Evolutionary conservation across 2,329 filamentous ascomycete genomes (phyloP), one percentile per base, ranked within the genome.

Genomic region (Rachicladosporium sp.): DNA sequence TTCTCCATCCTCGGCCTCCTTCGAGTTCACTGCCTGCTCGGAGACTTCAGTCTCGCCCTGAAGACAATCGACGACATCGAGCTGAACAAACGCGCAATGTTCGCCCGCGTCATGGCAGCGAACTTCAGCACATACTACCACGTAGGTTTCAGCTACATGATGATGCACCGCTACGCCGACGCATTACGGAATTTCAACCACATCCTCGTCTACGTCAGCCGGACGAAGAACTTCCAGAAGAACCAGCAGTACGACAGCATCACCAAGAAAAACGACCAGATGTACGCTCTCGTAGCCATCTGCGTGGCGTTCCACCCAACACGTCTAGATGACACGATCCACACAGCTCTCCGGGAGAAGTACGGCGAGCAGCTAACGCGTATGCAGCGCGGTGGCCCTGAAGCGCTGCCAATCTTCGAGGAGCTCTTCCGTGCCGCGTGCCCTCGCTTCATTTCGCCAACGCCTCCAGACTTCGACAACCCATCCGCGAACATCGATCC

Each of bases 91-190:
- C 96, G 96, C 74, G 88, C 91, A 65, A 96, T 96, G 85, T 98
- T 98, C 63, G 89, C 91, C 47, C 85, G 91, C 51, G 91, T 98
- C 63, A 96, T 98, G 91, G 89, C 91, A 40, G 91, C 91, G 43
- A 91, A 98, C 73, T 96, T 96, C 71, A 95, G 89, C 52, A 98
- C 91, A 50, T 98, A 96, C 78, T 98, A 98, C 78, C 96, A 96
- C 64, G 89, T 98, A 47, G 91, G 91, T 53, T 98, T 98, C 78
- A 93, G 86, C 53, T 98, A 98, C 81, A 96, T 98, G 89, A 98
- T 98, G 91, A 93, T 96, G 85, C 87, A 91, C 70, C 85, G 91
- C 62, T 98, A 98, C 64, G 85, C 87, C 66, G 91, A 98, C 67
- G 91, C 91, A 64, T 95, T 98, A 70, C 87, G 89, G 74, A 94